Base-by-base conservation (phyloP, 345 rosid genomes). In the Garcia nutans region DNA sequence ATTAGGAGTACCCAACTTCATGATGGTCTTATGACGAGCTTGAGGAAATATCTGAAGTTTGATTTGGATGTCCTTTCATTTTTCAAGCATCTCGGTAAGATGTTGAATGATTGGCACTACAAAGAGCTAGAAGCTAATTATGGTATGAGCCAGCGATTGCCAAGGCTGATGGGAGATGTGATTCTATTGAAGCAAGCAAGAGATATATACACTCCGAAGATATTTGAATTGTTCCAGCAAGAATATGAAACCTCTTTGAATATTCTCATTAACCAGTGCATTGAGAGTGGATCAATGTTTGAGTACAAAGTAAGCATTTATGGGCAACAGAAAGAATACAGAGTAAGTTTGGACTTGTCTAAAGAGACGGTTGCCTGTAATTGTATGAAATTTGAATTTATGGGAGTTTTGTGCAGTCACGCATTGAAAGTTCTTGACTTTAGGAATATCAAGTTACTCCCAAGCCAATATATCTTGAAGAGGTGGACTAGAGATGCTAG, bases 401-500 rank as follows among this genome's bases (percentile, higher is more conserved):
- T 79, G 75, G 84, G 85, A 70, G 66, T 80, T 50, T 76, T 85
- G 63, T 82, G 87, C 54, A 68, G 84, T 37, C 79, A 80, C 73
- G 74, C 79, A 17, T 52, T 85, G 19, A 82, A 85, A 73, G 76
- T 85, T 31, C 76, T 82, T 13, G 78, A 80, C 76, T 82, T 72
- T 54, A 75, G 74, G 62, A 80, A 72, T 60, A 73, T 80, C 57
- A 68, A 75, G 76, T 6, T 77, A 33, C 79, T 82, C 16, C 83
- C 87, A 1, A 64, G 55, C 63, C 81, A 57, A 58, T 82, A 72
- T 59, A 74, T 82, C 73, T 71, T 75, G 63, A 79, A 79, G 72
- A 85, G 82, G 72, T 79, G 83, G 82, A 84, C 78, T 37, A 84
- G 71, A 71, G 77, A 82, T 42, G 83, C 83, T 33, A 82, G 81